These are phyloP conservation scores for Cubamyces sp. DNA, from an alignment of 768 basidiomycete genomes.

Conservation along the genomic window DNA sequence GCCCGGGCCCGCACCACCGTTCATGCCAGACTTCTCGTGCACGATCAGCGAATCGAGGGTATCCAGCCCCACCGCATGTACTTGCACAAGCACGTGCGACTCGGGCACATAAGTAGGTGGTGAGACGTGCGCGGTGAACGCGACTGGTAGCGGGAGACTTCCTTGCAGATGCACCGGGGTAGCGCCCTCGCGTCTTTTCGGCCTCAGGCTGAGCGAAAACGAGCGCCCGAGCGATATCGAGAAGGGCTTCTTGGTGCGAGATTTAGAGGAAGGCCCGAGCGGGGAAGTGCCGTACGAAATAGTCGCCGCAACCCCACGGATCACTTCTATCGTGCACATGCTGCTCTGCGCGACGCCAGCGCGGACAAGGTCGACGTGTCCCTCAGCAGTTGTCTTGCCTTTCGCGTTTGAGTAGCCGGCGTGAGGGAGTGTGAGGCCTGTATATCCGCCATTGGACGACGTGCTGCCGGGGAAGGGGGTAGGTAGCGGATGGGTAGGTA, in stretches of 20 bases:
- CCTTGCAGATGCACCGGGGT: conserved; percentile 32
- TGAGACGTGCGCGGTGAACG: conserved; percentile 40
- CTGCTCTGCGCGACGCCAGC: conserved; percentile 83
- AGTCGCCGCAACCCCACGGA: conserved; percentile 49
- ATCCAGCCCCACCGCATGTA: conserved; percentile 89
- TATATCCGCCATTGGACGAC: conserved; percentile 37
- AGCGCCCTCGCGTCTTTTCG: conserved; percentile 28
- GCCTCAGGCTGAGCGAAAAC: conserved; percentile 24
- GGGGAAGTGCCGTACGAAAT: conserved; percentile 10
- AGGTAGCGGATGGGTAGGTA: conserved; percentile 36
- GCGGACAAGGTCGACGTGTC: conserved; percentile 71
- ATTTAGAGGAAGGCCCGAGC: conserved; percentile 4
- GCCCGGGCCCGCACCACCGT: conserved; percentile 24
- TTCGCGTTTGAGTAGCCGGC: conserved; percentile 46
- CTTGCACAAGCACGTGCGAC: conserved; percentile 77
- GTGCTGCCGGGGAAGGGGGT: conserved; percentile 34
- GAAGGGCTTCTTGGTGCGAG: conserved; percentile 22
- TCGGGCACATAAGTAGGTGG: conserved; percentile 77
- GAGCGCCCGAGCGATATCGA: conserved; percentile 29
- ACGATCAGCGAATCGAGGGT: conserved; percentile 71
- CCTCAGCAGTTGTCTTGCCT: conserved; percentile 43
- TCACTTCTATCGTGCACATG: conserved; percentile 86
- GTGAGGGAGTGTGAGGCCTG: conserved; percentile 48
- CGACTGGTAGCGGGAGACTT: conserved; percentile 32
- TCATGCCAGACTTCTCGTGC: conserved; percentile 43